These are phyloP conservation scores for Xylaria multiplex DNA, from an alignment of 2,329 filamentous ascomycete species.

Conservation along the genomic window DNA sequence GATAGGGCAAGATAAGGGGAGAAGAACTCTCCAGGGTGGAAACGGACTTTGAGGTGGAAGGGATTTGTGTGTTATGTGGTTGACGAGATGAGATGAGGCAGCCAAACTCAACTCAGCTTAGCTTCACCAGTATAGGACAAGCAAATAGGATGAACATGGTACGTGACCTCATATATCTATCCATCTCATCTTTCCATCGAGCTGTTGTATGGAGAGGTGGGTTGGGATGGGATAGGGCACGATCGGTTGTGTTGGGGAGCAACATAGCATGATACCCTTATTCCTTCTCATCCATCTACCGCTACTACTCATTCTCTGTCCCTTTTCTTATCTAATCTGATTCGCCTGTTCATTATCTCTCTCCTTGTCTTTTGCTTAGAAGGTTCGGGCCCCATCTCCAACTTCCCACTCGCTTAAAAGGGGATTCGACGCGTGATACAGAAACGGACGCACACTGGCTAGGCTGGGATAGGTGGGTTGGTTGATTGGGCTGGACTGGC, in stretches of 20 bases:
- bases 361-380: not conserved
- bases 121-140: not conserved
- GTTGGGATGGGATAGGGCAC: too few species aligned
- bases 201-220: too few species aligned
- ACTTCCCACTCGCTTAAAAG: too few species aligned
- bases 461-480: too few species aligned
- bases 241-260: slow-evolving; percentile 14
- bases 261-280: slow-evolving; percentile 40
- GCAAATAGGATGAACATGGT: not conserved
- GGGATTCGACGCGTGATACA: too few species aligned
- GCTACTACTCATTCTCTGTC: not conserved
- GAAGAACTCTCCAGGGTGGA: too few species aligned
- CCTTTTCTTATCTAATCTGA: not conserved
- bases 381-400: too few species aligned
- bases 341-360: not conserved
- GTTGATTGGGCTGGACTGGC: not conserved
- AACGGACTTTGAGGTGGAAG: too few species aligned
- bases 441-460: too few species aligned
- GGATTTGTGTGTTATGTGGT: not conserved
- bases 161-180: not conserved
- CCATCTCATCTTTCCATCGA: not conserved
- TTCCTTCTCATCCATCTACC: slow-evolving; percentile 18
- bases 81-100: not conserved
- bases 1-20: not conserved
- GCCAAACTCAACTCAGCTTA: not conserved